Evolutionary conservation across 805 yeast species (phyloP), one percentile per base, ranked within the genome.

Genomic region (Middelhovenomyces tepae): DNA sequence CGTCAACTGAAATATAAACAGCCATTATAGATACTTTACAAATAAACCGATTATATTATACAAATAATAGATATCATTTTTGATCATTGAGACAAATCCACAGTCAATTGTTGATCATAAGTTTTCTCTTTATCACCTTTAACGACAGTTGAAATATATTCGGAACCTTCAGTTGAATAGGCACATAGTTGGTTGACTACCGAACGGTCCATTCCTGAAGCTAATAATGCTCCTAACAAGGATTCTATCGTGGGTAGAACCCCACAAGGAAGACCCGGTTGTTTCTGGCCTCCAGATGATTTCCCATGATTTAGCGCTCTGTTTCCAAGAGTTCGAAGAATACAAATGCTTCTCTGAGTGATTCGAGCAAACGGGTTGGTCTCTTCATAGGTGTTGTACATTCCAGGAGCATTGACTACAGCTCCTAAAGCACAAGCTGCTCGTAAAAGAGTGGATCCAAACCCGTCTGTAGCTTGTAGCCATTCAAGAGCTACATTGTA

Each of bases 401-500:
- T 28, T 14, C 26, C 28, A 5, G 29, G 40, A 20, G 37, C 28
- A 16, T 35, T 43, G 31, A 55, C 54, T 20, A 60, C 56, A 39
- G 61, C 59, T 3, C 62, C 65, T 40, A 60, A 46, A 11, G 60
- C 57, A 36, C 56, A 51, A 20, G 62, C 51, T 3, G 60, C 57
- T n/a, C 65, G 51, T 20, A 60, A 43, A 10, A 60, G 41, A 5
- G 57, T 46, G 2, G 60, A 49, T 4, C 62, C 65, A 36, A 60
- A 58, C 22, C 53, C 51, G 32, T 60, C 64, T 7, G 39, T 28
- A 22, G 60, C 48, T 20, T 50, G 46, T 7, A 60, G 51, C 64
- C 64, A 59, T 28, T 42, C 32, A 16, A 48, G 34, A 4, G 65
- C 62, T 13, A 60, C 30, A 27, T 58, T 54, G 17, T 16, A 26